Evolutionary conservation across 805 yeast genomes (phyloP), one percentile per base, ranked within the genome.

Genomic region (Wilhelminamyces savonicus): DNA sequence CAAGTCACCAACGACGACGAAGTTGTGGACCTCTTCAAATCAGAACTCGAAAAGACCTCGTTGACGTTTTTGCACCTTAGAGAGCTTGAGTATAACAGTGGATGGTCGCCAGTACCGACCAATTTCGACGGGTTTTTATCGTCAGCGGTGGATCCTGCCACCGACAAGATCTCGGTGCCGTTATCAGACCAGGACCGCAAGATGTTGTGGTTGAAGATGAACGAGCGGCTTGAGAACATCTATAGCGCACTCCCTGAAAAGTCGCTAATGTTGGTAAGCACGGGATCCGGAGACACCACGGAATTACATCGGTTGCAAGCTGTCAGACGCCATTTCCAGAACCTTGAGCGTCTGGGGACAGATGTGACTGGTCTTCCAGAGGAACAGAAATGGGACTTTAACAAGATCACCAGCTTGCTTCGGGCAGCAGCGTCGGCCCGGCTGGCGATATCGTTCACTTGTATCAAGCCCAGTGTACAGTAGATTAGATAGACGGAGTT

Each of bases 201-300:
- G 7, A 22, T 33, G 13, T 42, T 52, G 8, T 57, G 59, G 27
- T 17, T 35, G 9, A 48, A 49, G 4, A 48, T 82, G 8, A 70
- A 73, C 40, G 37, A 43, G 2, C 52, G 78, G 19, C 39, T 88
- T 6, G 39, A 50, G 11, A 49, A 48, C 23, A 55, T 88, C 11
- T 75, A 79, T 45, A 54, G 62, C 1, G 37, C 50, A 2, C 43
- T 82, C 13, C 84, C 94, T 0, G 54, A 58, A 2, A 68, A 76
- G 21, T 69, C 94, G 0, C 53, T 78, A 14, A 41, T 88, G 11
- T 57, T 85, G 1, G 46, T 86, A 1, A 62, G 75, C 42, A 67
- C 84, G 0, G 85, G 83, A 2, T 59, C 71, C 29, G 85, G 86
- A 8, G 75, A 77, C 43, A 72, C 78, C 3, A 51, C 66, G 7